Base-by-base conservation (phyloP, 148 eudicot species). In the Cornus suecica region DNA sequence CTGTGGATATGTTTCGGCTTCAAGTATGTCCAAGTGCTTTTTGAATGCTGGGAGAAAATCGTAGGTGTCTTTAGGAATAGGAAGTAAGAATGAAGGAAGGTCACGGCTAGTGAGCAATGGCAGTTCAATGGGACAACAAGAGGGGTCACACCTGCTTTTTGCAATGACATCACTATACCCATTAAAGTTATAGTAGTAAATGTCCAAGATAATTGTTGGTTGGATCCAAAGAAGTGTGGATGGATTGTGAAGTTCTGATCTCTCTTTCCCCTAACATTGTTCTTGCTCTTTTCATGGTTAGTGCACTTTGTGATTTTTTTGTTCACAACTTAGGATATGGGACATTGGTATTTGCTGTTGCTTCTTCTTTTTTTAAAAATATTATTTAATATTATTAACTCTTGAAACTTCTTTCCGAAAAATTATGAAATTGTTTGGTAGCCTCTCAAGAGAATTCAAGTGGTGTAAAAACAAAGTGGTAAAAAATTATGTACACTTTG, bases 161-260 rank as follows among this genome's bases (percentile, higher is more conserved):
- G 23, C 10, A 20, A 84, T 75, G 3, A 34, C 48, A 22, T 67
- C 76, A 8, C 65, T 65, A 23, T 79, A 79, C 0, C 82, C 84
- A 23, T 80, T 79, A 62, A 82, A 82, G 61, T 84, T 85, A 63
- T 80, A 84, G 64, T 83, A 89, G 67, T 84, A 87, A 32, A 87
- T 67, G 10, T 69, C 78, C 51, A 87, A 79, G 10, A 86, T 58
- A 1, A 80, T 31, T 23, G 89, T 85, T 0, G 93, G 84, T 82
- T 90, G 93, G 28, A 81, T 78, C 93, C 93, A 90, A 1, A 90
- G 66, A 1, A 86, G 75, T 4, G 93, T 84, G 2, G 83, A 73
- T 8, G 89, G 84, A 63, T 86, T 54, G 70, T 76, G 45, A 20
- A 73, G 69, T 9, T 9, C 68, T n/a, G n/a, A n/a, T n/a, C n/a